These are phyloP conservation scores for Tolypocladium tundrense DNA, from an alignment of 2,329 filamentous ascomycete genomes.

Conservation along the genomic window DNA sequence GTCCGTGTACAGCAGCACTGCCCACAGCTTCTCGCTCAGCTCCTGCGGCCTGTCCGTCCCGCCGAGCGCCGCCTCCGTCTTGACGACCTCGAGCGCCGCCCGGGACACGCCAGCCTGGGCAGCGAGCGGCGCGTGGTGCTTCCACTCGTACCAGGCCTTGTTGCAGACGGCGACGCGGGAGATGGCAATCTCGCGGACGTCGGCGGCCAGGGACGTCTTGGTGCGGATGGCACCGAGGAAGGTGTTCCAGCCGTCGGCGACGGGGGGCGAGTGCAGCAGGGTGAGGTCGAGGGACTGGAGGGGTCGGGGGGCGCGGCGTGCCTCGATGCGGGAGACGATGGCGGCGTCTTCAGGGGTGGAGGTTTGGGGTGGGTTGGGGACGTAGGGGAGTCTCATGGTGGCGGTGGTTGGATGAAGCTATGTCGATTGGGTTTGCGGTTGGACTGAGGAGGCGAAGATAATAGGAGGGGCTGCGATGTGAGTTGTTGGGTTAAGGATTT, in stretches of 20 bases:
- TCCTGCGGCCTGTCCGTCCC: constrained; percentile 16
- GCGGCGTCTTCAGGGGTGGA: constrained; percentile 35
- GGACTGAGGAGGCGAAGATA: background rate
- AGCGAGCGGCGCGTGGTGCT: constrained; percentile 62
- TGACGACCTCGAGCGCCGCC: constrained; percentile 36
- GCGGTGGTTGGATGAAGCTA: background rate
- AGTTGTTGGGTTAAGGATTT: background rate
- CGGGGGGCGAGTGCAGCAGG: constrained; percentile 61
- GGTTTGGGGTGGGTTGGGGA: constrained; percentile 38
- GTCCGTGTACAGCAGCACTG: constrained; percentile 64
- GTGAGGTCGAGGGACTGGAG: constrained; percentile 67
- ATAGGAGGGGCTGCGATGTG: background rate
- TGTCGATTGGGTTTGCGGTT: background rate
- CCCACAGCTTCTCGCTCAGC: constrained; percentile 53
- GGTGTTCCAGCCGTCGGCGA: constrained; percentile 67
- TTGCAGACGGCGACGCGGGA: constrained; percentile 74
- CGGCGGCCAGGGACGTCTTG: constrained; percentile 35
- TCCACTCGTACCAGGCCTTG: constrained; percentile 78
- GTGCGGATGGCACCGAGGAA: constrained; percentile 56
- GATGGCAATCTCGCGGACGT: constrained; percentile 68
- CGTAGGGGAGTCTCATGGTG: constrained; percentile 59
- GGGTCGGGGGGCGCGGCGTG: constrained; percentile 57
- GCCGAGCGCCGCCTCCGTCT: constrained; percentile 16
- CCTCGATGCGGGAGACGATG: constrained; percentile 53
- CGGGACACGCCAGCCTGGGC: constrained; percentile 45